Percentiles rank a stretch among this genome's conserved stretches.
These are phyloP conservation scores for Xylaria hypoxylon DNA, from an alignment of 2,329 filamentous ascomycete species.

Conservation along the genomic window DNA sequence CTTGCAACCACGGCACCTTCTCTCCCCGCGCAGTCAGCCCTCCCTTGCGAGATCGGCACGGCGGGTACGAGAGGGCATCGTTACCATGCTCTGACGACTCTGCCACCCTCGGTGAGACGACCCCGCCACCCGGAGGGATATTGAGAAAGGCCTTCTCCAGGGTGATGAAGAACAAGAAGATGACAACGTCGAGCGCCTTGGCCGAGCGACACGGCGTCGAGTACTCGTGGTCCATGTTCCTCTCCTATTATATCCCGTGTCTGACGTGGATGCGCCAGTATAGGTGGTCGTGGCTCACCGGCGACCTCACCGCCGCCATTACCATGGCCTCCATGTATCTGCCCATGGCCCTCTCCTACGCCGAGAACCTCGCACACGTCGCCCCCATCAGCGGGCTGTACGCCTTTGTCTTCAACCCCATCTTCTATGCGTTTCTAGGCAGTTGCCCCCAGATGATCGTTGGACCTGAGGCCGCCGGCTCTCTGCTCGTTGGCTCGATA, in stretches of 20 bases:
- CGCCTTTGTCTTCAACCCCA: slow-evolving; percentile 90
- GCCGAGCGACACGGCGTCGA: slow-evolving; percentile 79
- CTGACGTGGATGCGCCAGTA: slow-evolving; percentile 93
- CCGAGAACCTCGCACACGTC: slow-evolving; percentile 90
- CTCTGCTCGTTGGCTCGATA: slow-evolving; percentile 87
- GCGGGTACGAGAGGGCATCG: slow-evolving; percentile 48
- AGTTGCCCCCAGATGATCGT: slow-evolving; percentile 94
- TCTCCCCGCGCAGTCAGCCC: slow-evolving; percentile 73
- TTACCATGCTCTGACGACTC: slow-evolving; percentile 52
- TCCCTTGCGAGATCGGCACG: slow-evolving; percentile 49
- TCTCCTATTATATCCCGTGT: slow-evolving; percentile 93
- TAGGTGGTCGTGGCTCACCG: slow-evolving; percentile 80
- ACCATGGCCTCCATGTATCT: slow-evolving; percentile 99
- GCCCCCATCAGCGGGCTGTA: slow-evolving; percentile 95
- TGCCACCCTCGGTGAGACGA: slow-evolving; percentile 53
- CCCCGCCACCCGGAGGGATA: slow-evolving; percentile 50
- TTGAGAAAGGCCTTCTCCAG: slow-evolving; percentile 64
- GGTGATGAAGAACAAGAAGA: slow-evolving; percentile 71
- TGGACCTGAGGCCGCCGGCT: slow-evolving; percentile 93
- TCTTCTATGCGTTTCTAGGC: slow-evolving; percentile 91
- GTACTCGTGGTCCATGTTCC: slow-evolving; percentile 82
- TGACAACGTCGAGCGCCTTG: slow-evolving; percentile 77
- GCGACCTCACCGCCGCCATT: slow-evolving; percentile 87
- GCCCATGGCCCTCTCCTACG: slow-evolving; percentile 94
- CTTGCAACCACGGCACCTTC: slow-evolving; percentile 80